Conservation (phyloP, 2,329 filamentous ascomycete species). For the Xylaria polymorpha region DNA sequence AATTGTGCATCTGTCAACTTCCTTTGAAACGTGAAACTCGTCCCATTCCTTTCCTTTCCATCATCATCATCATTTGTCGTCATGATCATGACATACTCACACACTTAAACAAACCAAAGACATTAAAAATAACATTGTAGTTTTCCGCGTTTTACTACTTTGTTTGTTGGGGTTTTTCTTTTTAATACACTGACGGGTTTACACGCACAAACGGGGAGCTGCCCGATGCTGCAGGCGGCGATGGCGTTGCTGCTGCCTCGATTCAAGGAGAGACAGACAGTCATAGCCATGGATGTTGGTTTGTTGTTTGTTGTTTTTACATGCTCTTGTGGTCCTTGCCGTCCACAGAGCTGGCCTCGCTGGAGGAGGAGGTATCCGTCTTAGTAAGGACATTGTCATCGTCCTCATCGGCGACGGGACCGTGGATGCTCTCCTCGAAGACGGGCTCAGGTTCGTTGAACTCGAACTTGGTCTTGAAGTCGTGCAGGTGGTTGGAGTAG, state of each 20-base stretch:
- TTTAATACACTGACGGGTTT: conserved; percentile 32
- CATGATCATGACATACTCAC: conserved; percentile 11
- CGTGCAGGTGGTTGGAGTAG: conserved; percentile 73
- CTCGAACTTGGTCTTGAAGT: conserved; percentile 98
- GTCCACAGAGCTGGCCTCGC: conserved; percentile 68
- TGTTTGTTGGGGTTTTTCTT: conserved; percentile 30
- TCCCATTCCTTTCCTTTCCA: conserved; percentile 5
- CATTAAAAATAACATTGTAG: conserved; percentile 33
- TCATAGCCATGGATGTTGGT: conserved; percentile 3
- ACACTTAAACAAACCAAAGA: conserved; percentile 19
- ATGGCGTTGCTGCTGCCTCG: conserved; percentile 1
- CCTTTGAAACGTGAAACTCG: conserved; percentile 10
- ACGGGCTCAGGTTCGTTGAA: conserved; percentile 88
- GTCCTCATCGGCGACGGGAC: conserved; percentile 63
- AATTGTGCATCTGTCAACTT: conserved; percentile 25
- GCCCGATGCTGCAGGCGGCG: conserved; percentile 28
- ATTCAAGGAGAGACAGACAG: conserved; percentile 5
- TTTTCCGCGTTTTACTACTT: conserved; percentile 35
- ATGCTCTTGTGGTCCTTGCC: conserved; percentile 54
- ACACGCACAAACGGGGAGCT: conserved; percentile 37
- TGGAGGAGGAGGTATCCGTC: conserved; percentile 71
- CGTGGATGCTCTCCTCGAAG: conserved; percentile 88
- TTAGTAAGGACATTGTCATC: conserved; percentile 68
- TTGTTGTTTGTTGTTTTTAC: conserved; percentile 18
- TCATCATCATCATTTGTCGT: conserved; percentile 12